Evolutionary conservation across 2,329 filamentous ascomycete genomes (phyloP).

Genomic region (Fusarium oxysporum): DNA sequence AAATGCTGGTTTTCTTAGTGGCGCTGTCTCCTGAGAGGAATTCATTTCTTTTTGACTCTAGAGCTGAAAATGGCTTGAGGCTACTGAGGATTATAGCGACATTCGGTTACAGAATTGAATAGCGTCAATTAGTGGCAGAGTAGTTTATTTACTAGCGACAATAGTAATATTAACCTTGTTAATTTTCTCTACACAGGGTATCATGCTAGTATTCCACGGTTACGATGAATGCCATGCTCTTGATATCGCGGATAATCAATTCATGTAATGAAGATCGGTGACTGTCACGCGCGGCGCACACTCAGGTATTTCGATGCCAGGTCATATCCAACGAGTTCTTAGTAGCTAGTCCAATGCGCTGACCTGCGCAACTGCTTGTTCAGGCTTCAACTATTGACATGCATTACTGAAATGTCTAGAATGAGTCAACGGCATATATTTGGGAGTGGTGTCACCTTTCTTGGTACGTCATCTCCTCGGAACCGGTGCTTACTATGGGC

Average conservation of each 20-base stretch:
- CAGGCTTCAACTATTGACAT: rapidly evolving
- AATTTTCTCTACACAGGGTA: rapidly evolving
- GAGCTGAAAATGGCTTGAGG: neutral
- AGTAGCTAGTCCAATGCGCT: too few species aligned
- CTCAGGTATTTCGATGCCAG: too few species aligned
- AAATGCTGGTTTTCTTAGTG: neutral
- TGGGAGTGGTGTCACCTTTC: rapidly evolving
- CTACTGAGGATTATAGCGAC: neutral
- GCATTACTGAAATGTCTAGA: rapidly evolving
- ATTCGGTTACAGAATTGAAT: neutral
- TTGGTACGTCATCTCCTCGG: neutral
- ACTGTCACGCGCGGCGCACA: too few species aligned
- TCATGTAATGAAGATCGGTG: too few species aligned
- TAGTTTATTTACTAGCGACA: neutral
- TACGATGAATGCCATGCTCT: rapidly evolving
- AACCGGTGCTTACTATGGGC: neutral
- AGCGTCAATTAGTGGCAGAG: neutral
- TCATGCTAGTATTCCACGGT: rapidly evolving
- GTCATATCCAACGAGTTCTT: neutral
- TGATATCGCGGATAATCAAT: too few species aligned
- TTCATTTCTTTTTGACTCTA: neutral
- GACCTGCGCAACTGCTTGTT: rapidly evolving
- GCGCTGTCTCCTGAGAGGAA: neutral
- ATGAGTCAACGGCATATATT: rapidly evolving
- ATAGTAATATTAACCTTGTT: neutral